These are phyloP conservation scores for Geranomyces michiganensis DNA, from an alignment of 192 early-diverging fungal genomes.

Conservation along the genomic window DNA sequence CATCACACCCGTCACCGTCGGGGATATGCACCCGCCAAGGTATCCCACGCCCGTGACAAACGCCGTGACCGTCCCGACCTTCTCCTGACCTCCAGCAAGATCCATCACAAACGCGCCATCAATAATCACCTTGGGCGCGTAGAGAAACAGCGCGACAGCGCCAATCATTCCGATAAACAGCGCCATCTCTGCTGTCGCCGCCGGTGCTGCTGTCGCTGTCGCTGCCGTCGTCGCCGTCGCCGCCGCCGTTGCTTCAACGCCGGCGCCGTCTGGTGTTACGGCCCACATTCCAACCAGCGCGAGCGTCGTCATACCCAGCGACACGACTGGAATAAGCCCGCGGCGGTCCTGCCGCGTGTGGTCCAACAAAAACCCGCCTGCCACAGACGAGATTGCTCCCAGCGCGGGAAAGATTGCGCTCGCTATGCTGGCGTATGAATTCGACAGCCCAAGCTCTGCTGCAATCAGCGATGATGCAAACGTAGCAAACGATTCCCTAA, in stretches of 20 bases:
- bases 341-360: conserved; percentile 20
- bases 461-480: conserved; percentile 28
- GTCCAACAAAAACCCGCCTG: conserved; percentile 26
- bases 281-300: conserved; percentile 26
- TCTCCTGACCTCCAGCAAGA: conserved; percentile 20
- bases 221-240: not conserved
- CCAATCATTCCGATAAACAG: conserved; percentile 27
- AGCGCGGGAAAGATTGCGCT: conserved; percentile 33
- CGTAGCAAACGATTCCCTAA: conserved; percentile 32
- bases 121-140: conserved; percentile 33
- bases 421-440: conserved; percentile 2
- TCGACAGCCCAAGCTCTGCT: conserved; percentile 22
- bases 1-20: conserved; percentile 17
- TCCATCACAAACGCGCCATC: conserved; percentile 38
- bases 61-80: conserved; percentile 27
- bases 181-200: conserved; percentile 10
- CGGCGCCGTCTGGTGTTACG: conserved; percentile 23
- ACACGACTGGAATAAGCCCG: conserved; percentile 23
- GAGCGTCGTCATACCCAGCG: conserved; percentile 2
- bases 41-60: conserved; percentile 36
- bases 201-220: not conserved
- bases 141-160: conserved; percentile 27
- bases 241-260: not conserved
- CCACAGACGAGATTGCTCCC: conserved; percentile 30
- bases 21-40: conserved; percentile 27